phyloP scores from a whole-genome alignment of 495 filamentous ascomycete species.

The Penicillium macrosclerotiorum region DNA sequence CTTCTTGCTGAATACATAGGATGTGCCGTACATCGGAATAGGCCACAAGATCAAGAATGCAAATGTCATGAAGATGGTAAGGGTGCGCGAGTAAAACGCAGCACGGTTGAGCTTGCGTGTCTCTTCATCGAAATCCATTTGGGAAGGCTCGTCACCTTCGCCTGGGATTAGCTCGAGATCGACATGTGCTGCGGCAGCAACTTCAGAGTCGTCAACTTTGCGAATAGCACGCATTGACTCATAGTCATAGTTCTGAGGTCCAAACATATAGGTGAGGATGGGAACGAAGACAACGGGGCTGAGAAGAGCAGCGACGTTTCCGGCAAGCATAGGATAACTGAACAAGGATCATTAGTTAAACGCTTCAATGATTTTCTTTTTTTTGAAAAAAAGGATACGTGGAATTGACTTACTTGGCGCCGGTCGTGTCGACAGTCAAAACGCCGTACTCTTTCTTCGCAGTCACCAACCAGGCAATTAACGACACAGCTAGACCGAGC shows the following conservation, averaged over 20 bases:
- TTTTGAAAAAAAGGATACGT: neutral
- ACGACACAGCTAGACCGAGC: slow-evolving; percentile 69
- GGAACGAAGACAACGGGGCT: slow-evolving; percentile 79
- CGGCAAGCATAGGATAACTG: slow-evolving; percentile 82
- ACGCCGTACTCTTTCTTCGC: slow-evolving; percentile 72
- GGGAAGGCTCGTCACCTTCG: slow-evolving; percentile 33
- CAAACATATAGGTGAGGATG: slow-evolving; percentile 70
- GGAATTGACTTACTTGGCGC: slow-evolving; percentile 57
- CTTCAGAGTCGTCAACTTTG: slow-evolving; percentile 77
- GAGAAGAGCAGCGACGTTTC: slow-evolving; percentile 78
- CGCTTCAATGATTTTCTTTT: slow-evolving; percentile 1
- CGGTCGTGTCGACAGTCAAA: slow-evolving; percentile 72
- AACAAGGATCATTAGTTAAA: neutral
- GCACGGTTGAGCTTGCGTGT: slow-evolving; percentile 66
- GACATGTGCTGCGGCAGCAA: slow-evolving; percentile 63
- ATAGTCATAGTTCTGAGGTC: slow-evolving; percentile 85
- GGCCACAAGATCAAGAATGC: slow-evolving; percentile 86
- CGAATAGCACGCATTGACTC: slow-evolving; percentile 80
- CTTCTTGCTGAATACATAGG: slow-evolving; percentile 83
- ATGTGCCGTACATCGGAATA: slow-evolving; percentile 86
- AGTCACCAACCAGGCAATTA: slow-evolving; percentile 90
- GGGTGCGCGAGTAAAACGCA: slow-evolving; percentile 72
- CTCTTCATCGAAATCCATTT: slow-evolving; percentile 55
- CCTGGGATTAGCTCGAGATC: slow-evolving; percentile 71
- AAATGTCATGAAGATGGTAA: slow-evolving; percentile 74